phyloP scores from a whole-genome alignment of 345 rosid genomes.

The Arabidopsis arenosa region DNA sequence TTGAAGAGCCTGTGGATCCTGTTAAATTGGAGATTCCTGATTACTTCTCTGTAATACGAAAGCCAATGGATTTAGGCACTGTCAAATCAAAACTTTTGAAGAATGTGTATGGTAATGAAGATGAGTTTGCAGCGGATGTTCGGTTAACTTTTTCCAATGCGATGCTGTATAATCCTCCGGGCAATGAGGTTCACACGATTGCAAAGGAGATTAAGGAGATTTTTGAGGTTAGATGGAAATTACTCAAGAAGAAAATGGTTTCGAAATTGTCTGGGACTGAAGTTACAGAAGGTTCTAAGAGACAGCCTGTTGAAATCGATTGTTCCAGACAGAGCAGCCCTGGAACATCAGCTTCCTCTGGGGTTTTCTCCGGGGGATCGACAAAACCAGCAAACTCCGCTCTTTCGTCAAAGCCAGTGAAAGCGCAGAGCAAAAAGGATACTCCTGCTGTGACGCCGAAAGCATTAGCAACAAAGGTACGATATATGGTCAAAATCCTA shows the following conservation, averaged over 20 bases:
- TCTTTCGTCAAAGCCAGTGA: constrained; percentile 39
- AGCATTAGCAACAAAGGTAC: constrained; percentile 42
- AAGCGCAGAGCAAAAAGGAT: constrained; percentile 24
- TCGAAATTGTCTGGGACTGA: constrained; percentile 36
- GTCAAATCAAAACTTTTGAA: constrained; percentile 60
- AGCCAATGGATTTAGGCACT: constrained; percentile 95
- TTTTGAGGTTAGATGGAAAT: constrained; percentile 73
- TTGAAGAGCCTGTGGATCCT: constrained; percentile 80
- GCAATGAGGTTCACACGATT: constrained; percentile 57
- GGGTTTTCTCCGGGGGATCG: constrained; percentile 42
- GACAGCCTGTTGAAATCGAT: neutral
- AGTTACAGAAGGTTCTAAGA: constrained; percentile 11
- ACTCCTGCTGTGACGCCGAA: constrained; percentile 4
- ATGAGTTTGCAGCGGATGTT: constrained; percentile 86
- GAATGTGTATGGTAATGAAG: constrained; percentile 48
- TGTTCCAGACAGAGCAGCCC: constrained; percentile 42
- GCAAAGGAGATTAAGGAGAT: constrained; percentile 53
- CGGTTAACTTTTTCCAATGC: constrained; percentile 84
- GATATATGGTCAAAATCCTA: neutral
- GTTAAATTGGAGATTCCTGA: constrained; percentile 69
- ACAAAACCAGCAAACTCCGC: constrained; percentile 39
- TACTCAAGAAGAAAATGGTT: constrained; percentile 57
- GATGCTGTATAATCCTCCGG: constrained; percentile 75
- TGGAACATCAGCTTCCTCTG: constrained; percentile 47
- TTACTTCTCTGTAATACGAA: constrained; percentile 67